phyloP scores from a whole-genome alignment of 2,329 filamentous ascomycete genomes.

The Trichothecium roseum region DNA sequence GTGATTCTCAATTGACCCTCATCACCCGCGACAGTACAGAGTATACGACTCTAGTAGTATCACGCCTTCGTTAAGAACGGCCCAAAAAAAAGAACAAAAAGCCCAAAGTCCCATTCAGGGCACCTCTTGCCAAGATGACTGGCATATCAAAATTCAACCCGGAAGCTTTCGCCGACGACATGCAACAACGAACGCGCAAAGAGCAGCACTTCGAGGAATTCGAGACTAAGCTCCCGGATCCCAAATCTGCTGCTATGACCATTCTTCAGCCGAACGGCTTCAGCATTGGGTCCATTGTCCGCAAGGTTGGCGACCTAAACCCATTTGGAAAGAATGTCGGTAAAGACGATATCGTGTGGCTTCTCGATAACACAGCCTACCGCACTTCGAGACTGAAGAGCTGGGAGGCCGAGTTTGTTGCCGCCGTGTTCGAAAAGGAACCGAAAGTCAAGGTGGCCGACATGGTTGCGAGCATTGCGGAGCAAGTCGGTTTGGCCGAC shows the following conservation, averaged over 20 bases:
- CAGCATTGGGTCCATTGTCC: slow-evolving; percentile 28
- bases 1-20: too few relatives aligned
- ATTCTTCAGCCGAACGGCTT: slow-evolving; percentile 6
- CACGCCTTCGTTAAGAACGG: too few relatives aligned
- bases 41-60: too few relatives aligned
- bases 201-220: slow-evolving; percentile 37
- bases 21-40: too few relatives aligned
- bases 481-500: slow-evolving; percentile 55
- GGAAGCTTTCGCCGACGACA: slow-evolving; percentile 23
- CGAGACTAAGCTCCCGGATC: slow-evolving; percentile 34
- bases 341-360: slow-evolving; percentile 66
- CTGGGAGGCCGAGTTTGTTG: slow-evolving; percentile 79
- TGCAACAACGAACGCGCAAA: slow-evolving; percentile 40
- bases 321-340: slow-evolving; percentile 51
- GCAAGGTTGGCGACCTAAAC: slow-evolving; percentile 40
- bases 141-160: slow-evolving; percentile 11
- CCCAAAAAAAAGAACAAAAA: not conserved
- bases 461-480: slow-evolving; percentile 59
- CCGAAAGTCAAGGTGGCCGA: slow-evolving; percentile 57
- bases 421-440: slow-evolving; percentile 68
- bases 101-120: not conserved
- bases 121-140: slow-evolving; percentile 12
- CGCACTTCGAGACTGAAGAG: slow-evolving; percentile 32
- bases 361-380: slow-evolving; percentile 84
- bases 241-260: slow-evolving; percentile 5